Base-by-base conservation (phyloP, 2,329 filamentous ascomycete species). In the Fusarium brevicatenulatum region DNA sequence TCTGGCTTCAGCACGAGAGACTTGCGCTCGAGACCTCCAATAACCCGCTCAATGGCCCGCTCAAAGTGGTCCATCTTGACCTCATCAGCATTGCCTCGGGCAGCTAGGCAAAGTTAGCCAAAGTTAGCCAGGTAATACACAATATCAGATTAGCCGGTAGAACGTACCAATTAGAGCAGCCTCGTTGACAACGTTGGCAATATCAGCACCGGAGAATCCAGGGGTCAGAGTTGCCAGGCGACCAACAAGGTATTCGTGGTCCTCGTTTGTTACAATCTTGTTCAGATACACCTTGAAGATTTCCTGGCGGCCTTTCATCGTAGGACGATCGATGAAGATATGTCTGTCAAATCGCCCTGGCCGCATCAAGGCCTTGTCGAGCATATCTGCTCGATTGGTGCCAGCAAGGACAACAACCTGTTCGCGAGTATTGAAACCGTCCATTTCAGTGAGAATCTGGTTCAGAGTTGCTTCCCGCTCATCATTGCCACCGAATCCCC, bases 361-460 rank as follows among this genome's bases (percentile, higher is more conserved):
- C 79, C 96, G 92, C 93, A 98, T 96, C 75, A 99, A 86, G 12
- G 96, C 96, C 85, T 96, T 95, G 82, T 99, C 96, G 46, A 99
- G 89, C 53, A 98, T 91, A 81, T 99, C 96, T 16, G 95, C 93
- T 84, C 96, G 90, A 85, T 99, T 99, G 63, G 96, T 99, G 85
- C 96, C 96, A 54, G 96, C 96, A 70, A 99, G 89, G 37, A 99
- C 96, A 59, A 99, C 95, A 46, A 99, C 93, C 84, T 98, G 95
- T 79, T 98, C 95, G 5, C 92, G 90, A 12, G 95, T 98, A 83
- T 98, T 98, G 90, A 98, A 98, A 66, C 95, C 96, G 81, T 99
- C 96, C 96, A 99, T 99, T 82, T 99, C 96, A 1, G 96, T 99
- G 60, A 99, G 86, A 70, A 99, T 98, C 84, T 99, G 96, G 83